Evolutionary conservation across 1,284 basidiomycete species (phyloP).

Genomic region (Ceratobasidium sp.): DNA sequence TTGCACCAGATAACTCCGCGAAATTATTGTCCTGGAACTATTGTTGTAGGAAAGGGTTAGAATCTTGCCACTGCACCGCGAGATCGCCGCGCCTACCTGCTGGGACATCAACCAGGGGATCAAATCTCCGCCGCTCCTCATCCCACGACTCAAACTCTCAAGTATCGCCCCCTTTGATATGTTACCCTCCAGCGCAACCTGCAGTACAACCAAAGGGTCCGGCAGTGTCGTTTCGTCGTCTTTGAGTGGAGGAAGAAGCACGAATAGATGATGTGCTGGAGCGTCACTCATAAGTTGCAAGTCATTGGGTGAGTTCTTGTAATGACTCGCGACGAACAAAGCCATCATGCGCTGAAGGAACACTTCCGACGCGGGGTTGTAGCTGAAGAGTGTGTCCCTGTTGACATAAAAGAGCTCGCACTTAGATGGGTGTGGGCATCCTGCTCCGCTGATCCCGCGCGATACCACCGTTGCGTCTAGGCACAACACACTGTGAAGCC

Average conservation of each 20-base stretch:
- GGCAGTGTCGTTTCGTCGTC: slow-evolving; percentile 87
- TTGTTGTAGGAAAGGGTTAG: slow-evolving; percentile 1
- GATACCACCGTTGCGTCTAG: slow-evolving; percentile 86
- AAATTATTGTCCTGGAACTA: slow-evolving; percentile 96
- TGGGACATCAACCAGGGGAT: slow-evolving; percentile 97
- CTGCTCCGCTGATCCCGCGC: slow-evolving; percentile 67
- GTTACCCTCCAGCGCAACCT: slow-evolving; percentile 95
- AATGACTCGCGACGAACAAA: slow-evolving; percentile 95
- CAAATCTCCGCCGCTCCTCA: slow-evolving; percentile 91
- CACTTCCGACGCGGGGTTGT: slow-evolving; percentile 94
- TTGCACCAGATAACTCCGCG: slow-evolving; percentile 87
- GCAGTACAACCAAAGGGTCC: slow-evolving; percentile 93
- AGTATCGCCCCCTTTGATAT: slow-evolving; percentile 88
- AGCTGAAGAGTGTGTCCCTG: slow-evolving; percentile 96
- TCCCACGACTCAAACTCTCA: slow-evolving; percentile 81
- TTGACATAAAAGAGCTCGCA: slow-evolving; percentile 97
- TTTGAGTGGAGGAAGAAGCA: slow-evolving; percentile 89
- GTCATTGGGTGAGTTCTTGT: slow-evolving; percentile 99
- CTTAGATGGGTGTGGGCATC: slow-evolving; percentile 90
- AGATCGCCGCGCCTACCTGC: slow-evolving; percentile 56
- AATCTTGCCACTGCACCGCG: neutral
- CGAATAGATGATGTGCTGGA: slow-evolving; percentile 96
- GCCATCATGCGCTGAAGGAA: slow-evolving; percentile 99
- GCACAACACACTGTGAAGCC: slow-evolving; percentile 92
- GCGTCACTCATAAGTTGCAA: slow-evolving; percentile 96